Evolutionary conservation across 2,329 filamentous ascomycete genomes (phyloP).

Genomic region (Trichoderma endophyticum): DNA sequence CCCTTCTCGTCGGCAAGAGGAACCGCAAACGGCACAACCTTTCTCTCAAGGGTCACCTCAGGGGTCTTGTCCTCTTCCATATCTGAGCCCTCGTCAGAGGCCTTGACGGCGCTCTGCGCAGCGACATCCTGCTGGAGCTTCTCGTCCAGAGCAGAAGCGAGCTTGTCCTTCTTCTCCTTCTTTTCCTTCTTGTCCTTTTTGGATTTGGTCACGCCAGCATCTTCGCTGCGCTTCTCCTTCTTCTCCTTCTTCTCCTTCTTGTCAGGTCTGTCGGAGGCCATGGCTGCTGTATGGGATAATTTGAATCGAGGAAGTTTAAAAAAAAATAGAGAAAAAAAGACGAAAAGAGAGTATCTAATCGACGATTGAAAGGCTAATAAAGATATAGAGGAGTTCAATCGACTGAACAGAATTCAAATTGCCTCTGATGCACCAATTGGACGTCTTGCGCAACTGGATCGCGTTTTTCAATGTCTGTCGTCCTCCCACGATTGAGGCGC

Average conservation of each 20-base stretch:
- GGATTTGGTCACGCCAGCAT: slow-evolving; percentile 50
- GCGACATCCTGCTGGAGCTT: slow-evolving; percentile 57
- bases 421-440: slow-evolving; percentile 10
- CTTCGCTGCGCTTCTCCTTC: slow-evolving; percentile 58
- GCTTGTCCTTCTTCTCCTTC: slow-evolving; percentile 64
- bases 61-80: slow-evolving; percentile 46
- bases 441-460: slow-evolving; percentile 12
- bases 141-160: slow-evolving; percentile 57
- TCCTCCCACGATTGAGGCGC: slow-evolving; percentile 22
- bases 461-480: slow-evolving; percentile 19
- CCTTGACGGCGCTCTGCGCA: slow-evolving; percentile 36
- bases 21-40: slow-evolving; percentile 78
- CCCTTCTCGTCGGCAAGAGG: slow-evolving; percentile 78
- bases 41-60: slow-evolving; percentile 45
- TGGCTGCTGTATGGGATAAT: slow-evolving; percentile 28
- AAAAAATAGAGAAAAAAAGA: background rate
- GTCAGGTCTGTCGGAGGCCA: slow-evolving; percentile 48
- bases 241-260: slow-evolving; percentile 59
- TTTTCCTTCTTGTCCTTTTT: slow-evolving; percentile 67
- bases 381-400: background rate
- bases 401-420: background rate
- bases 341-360: background rate
- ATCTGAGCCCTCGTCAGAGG: slow-evolving; percentile 43
- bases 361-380: background rate
- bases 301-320: slow-evolving; percentile 5